Evolutionary conservation across 805 yeast species (phyloP), one percentile per base, ranked within the genome.

Genomic region (Candida sonorensis): DNA sequence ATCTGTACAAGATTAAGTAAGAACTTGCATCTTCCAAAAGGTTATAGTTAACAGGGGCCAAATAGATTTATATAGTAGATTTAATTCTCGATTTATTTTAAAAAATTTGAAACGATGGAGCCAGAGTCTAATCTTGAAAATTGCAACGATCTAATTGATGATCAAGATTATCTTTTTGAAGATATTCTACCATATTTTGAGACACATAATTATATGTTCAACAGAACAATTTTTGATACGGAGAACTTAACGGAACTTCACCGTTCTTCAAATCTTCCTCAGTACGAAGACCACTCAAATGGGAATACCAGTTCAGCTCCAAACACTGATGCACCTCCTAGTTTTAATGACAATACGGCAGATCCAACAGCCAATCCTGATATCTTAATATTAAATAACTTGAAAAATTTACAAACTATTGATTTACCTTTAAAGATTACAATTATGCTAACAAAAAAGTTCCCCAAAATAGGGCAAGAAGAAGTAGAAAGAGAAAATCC

Each of bases 121-220:
- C 7, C 7, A 8, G 11, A 21, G 12, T 13, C 26, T 7, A 5
- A 9, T n/a, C 6, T 16, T 77, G 72, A 41, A 75, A 56, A 45
- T n/a, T n/a, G n/a, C n/a, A n/a, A n/a, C n/a, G n/a, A n/a, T 81
- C 64, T 56, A 72, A 83, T 50, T 78, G 78, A 46, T 69, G 70
- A 62, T 81, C 90, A 88, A 81, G 81, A n/a, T 29, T 29, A 15
- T 32, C 31, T 40, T 10, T n/a, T 38, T 12, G 44, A 40, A 27
- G 84, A 78, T 44, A 69, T 78, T 2, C 51, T 78, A 22, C 86
- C 85, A 0, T 75, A 83, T 0, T 79, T 77, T 46, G 81, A 77
- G 38, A 72, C 78, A 77, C 77, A 74, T 45, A 75, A 72, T 42
- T 67, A 40, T 29, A 27, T 49, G 33, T 35, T 52, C 26, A 52